Percentiles rank a stretch among this genome's conserved stretches.
Evolutionary conservation across 805 yeast species (phyloP).

Genomic region (Starmerella stellata): DNA sequence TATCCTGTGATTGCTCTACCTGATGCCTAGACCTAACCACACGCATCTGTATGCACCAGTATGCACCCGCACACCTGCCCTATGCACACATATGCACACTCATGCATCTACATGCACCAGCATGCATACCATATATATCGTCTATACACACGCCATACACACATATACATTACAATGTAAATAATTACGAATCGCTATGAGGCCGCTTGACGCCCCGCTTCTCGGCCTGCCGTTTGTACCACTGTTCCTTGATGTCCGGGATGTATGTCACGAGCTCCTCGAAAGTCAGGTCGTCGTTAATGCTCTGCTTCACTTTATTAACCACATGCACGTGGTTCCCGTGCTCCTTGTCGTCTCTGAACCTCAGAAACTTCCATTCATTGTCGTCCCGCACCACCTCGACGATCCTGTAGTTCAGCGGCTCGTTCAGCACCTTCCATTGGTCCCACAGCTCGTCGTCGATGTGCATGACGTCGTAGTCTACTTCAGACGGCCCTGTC

Average conservation of each 20-base stretch:
- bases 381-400: slow-evolving; percentile 58
- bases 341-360: slow-evolving; percentile 78
- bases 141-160: too few relatives aligned
- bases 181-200: background rate
- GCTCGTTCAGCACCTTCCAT: slow-evolving; percentile 51
- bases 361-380: slow-evolving; percentile 73
- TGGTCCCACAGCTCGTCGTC: slow-evolving; percentile 64
- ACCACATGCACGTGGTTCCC: slow-evolving; percentile 77
- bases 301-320: slow-evolving; percentile 63
- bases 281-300: slow-evolving; percentile 66
- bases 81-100: too few relatives aligned
- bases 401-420: slow-evolving; percentile 72
- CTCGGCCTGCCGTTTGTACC: slow-evolving; percentile 7
- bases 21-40: too few relatives aligned
- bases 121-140: too few relatives aligned
- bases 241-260: slow-evolving; percentile 8
- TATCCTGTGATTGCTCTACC: too few relatives aligned
- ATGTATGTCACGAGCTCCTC: slow-evolving; percentile 38
- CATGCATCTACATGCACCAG: too few relatives aligned
- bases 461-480: slow-evolving; percentile 46
- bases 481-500: slow-evolving; percentile 36
- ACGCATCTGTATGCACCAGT: too few relatives aligned
- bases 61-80: too few relatives aligned
- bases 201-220: background rate
- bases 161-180: too few relatives aligned